Conservation (phyloP, 2,329 filamentous ascomycete genomes). For the Ophiostoma himal-ulmi region DNA sequence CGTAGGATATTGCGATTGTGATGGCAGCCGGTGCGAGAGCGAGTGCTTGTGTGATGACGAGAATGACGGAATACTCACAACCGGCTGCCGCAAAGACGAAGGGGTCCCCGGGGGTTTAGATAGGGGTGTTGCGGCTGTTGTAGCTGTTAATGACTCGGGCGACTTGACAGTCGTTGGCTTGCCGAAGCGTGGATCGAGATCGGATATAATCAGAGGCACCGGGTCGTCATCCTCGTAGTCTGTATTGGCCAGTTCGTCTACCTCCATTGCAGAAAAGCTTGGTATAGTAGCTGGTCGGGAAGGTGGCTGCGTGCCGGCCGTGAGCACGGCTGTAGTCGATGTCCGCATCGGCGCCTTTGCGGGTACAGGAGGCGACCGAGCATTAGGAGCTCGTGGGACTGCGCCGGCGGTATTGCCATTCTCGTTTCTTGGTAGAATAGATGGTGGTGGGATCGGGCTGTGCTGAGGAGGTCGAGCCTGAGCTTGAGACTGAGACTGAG, state of each 20-base stretch:
- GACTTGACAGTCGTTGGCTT: not conserved
- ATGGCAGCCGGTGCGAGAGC: not conserved
- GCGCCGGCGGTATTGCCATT: not conserved
- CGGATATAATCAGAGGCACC: conserved; percentile 22
- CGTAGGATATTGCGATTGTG: not conserved
- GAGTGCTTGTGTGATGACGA: not conserved
- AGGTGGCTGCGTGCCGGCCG: not conserved
- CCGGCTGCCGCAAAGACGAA: not conserved
- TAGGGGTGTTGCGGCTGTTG: not conserved
- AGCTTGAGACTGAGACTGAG: not conserved
- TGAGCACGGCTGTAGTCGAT: not conserved
- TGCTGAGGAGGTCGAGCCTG: not conserved
- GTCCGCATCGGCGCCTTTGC: not conserved
- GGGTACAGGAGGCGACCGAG: not conserved
- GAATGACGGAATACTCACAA: not conserved
- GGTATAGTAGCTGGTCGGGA: not conserved
- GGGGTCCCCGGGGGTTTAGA: not conserved
- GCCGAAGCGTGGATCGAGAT: conserved; percentile 18
- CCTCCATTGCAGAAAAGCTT: not conserved
- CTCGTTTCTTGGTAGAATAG: not conserved
- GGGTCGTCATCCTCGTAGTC: conserved; percentile 12
- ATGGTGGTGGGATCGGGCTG: not conserved
- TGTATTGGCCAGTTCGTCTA: conserved; percentile 19
- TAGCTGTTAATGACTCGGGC: not conserved
- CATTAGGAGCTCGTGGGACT: not conserved